Base-by-base conservation (phyloP, 1,139 yeast genomes). In the Pichia inconspicua region DNA sequence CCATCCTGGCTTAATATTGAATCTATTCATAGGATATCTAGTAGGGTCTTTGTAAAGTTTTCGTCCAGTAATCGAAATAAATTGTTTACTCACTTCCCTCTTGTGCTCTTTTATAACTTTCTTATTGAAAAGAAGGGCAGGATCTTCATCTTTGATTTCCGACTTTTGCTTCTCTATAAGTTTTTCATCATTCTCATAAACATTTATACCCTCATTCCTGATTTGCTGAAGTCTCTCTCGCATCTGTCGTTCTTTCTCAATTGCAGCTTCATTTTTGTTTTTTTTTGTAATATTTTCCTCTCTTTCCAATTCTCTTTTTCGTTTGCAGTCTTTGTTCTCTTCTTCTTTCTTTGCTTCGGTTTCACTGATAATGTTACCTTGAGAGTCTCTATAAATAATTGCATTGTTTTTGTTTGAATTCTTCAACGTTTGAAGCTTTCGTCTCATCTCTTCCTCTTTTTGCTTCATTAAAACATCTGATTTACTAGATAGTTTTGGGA, bases 1-100 rank as follows among this genome's bases (percentile, higher is more conserved):
- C 55, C 72, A 71, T 0, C 97, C 97, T 0, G 97, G 95, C 6
- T 69, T 68, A 19, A 90, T 82, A 4, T 75, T 75, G 65, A 87
- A 90, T 53, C 97, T 66, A 60, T 90, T 90, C 27, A 77, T 77
- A 0, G 87, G 78, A 48, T 67, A 77, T 0, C 72, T 58, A 10
- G 43, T 43, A 7, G 40, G 37, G 0, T 85, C 80, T 19, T 72
- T 69, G 53, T 73, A 82, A 27, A 71, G 58, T 48, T 72, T 73
- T 48, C 80, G 56, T 3, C 77, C 78, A n/a, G 72, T 53, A 19
- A 60, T 48, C 17, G 75, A 68, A 1, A 57, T 53, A 14, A 36
- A 42, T 53, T 57, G 41, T 14, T 47, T 45, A 4, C 46, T 48
- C 8, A 35, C 8, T 14, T 9, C 35, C 5, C 48, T 45, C 17